Percentiles rank a stretch among this genome's conserved stretches.
These are phyloP conservation scores for Syzygium oleosum DNA, from an alignment of 345 rosid genomes.

Conservation along the genomic window DNA sequence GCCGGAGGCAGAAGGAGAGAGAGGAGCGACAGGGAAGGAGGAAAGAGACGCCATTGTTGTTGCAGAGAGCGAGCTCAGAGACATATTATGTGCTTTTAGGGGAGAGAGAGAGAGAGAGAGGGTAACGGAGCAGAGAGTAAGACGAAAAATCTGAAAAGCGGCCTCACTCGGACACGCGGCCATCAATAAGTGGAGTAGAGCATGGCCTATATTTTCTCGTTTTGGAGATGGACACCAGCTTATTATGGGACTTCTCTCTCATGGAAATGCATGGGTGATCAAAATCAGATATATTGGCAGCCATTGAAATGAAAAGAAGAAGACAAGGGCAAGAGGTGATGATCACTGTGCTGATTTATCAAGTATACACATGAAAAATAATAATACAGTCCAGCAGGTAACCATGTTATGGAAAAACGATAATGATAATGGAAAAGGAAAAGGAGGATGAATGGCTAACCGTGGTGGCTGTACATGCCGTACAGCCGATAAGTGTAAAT, in stretches of 20 bases:
- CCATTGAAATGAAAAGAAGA: not conserved
- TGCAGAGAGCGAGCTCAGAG: not conserved
- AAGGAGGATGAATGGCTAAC: not conserved
- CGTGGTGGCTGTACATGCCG: not conserved
- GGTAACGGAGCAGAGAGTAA: not conserved
- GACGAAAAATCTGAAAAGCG: not conserved
- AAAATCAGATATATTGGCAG: not conserved
- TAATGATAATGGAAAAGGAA: not conserved
- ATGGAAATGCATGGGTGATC: not conserved
- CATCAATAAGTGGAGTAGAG: not conserved
- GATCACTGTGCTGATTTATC: not conserved
- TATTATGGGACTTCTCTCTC: not conserved
- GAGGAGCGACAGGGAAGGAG: not conserved
- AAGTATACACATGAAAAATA: not conserved
- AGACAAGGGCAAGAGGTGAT: not conserved
- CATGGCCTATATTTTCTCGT: not conserved
- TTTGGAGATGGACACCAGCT: not conserved
- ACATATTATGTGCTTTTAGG: not conserved
- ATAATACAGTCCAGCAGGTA: not conserved
- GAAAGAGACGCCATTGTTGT: not conserved
- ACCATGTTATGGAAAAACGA: not conserved
- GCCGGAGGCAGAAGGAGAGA: slow-evolving; percentile 10
- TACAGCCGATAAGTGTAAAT: not conserved
- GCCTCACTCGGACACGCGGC: not conserved
- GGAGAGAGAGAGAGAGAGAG: too few relatives aligned